phyloP scores from a whole-genome alignment of 805 yeast genomes.

The Yamadazyma philogaea region DNA sequence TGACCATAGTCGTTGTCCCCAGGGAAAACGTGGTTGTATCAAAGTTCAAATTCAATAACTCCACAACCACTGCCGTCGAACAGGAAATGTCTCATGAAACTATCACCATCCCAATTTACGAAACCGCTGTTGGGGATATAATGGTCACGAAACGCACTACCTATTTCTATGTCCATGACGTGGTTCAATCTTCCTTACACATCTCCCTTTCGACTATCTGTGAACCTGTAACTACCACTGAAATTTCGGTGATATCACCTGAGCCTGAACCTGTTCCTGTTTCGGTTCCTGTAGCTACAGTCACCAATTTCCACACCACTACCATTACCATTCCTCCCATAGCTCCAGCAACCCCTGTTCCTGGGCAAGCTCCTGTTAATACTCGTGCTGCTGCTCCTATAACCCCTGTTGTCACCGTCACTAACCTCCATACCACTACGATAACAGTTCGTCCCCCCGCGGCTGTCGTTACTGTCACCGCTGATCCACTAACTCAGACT shows the following conservation, averaged over 20 bases:
- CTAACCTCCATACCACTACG: not conserved
- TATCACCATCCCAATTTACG: not conserved
- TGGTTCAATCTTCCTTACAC: not conserved
- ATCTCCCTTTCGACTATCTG: not conserved
- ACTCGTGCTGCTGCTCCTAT: not conserved
- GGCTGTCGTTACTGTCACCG: not conserved
- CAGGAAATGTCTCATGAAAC: not conserved
- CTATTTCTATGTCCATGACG: not conserved
- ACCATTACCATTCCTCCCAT: not conserved
- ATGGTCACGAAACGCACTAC: not conserved
- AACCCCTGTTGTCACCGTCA: not conserved
- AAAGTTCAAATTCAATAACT: slow-evolving; percentile 7
- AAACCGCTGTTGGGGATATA: slow-evolving; percentile 1
- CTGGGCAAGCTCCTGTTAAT: not conserved
- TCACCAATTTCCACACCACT: not conserved
- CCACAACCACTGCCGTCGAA: slow-evolving; percentile 2
- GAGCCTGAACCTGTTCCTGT: not conserved
- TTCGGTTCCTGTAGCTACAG: not conserved
- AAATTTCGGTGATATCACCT: not conserved
- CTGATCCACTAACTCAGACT: not conserved
- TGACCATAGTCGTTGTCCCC: not conserved
- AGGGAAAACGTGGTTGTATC: not conserved
- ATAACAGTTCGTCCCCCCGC: not conserved
- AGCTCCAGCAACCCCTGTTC: not conserved
- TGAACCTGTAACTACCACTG: not conserved